Percentiles rank a stretch among this genome's conserved stretches.
These are phyloP conservation scores for Boletus sp. DNA, from an alignment of 768 basidiomycete species.

Conservation along the genomic window DNA sequence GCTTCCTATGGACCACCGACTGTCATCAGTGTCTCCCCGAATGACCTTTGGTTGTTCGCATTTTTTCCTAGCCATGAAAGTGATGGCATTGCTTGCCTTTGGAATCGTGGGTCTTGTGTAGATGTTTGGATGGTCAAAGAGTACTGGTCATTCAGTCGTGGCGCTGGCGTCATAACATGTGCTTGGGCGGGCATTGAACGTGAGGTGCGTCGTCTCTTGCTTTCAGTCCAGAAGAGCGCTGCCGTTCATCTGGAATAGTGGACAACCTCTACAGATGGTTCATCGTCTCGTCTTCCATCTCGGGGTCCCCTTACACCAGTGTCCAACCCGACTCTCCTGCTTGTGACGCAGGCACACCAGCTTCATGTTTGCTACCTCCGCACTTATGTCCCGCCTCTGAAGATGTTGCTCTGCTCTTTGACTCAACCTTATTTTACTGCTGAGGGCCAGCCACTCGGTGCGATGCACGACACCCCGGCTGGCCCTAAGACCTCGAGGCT, in stretches of 20 bases:
- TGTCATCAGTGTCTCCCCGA: constrained; percentile 57
- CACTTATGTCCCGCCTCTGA: constrained; percentile 42
- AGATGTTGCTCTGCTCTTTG: constrained; percentile 50
- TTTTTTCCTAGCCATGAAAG: constrained; percentile 62
- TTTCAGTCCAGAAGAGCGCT: not conserved
- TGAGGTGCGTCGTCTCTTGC: constrained; percentile 43
- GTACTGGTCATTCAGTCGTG: constrained; percentile 50
- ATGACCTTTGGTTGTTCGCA: constrained; percentile 67
- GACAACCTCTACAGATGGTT: constrained; percentile 44
- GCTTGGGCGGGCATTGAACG: constrained; percentile 61
- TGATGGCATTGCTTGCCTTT: constrained; percentile 64
- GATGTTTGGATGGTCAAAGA: constrained; percentile 63
- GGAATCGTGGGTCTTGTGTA: constrained; percentile 56
- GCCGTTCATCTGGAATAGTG: constrained; percentile 43
- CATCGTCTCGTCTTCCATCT: constrained; percentile 52
- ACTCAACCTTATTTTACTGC: constrained; percentile 36
- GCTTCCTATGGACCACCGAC: constrained; percentile 59
- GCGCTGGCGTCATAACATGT: constrained; percentile 58
- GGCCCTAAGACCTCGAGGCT: constrained; percentile 41
- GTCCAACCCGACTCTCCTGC: constrained; percentile 53
- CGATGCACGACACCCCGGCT: constrained; percentile 28
- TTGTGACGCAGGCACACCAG: constrained; percentile 64
- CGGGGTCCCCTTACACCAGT: constrained; percentile 57
- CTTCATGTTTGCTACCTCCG: constrained; percentile 56
- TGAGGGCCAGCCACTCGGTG: constrained; percentile 35